Conservation (phyloP, 768 basidiomycete genomes). For the Leucosporidium yakuticum region DNA sequence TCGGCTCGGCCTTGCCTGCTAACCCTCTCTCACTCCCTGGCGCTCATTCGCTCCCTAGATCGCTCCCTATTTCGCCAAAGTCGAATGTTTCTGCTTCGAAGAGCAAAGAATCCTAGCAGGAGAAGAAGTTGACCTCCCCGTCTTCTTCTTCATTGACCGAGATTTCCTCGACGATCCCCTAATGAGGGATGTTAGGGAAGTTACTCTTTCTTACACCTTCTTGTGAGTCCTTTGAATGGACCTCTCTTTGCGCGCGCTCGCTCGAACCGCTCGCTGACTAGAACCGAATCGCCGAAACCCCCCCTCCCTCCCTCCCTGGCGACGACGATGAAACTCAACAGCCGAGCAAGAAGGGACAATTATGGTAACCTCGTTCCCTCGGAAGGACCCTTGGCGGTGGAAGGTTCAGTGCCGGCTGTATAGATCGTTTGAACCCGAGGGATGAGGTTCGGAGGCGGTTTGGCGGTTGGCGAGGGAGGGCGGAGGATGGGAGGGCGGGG, state of each 20-base stretch:
- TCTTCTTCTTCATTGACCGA: conserved; percentile 97
- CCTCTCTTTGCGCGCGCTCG: background rate
- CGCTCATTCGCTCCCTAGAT: conserved; percentile 52
- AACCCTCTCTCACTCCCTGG: background rate
- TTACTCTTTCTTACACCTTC: conserved; percentile 95
- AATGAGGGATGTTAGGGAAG: conserved; percentile 77
- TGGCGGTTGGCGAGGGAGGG: too few species aligned
- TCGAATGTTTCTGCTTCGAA: conserved; percentile 99
- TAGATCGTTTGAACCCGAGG: too few species aligned
- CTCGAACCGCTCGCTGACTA: background rate
- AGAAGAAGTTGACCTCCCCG: conserved; percentile 96
- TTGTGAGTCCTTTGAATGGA: conserved; percentile 49
- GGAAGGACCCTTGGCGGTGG: conserved; percentile 28
- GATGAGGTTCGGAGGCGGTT: too few species aligned
- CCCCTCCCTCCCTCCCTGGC: too few species aligned
- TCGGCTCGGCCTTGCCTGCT: background rate
- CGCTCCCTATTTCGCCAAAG: conserved; percentile 97
- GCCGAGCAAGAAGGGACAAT: conserved; percentile 35
- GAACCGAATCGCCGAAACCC: background rate
- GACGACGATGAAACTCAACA: too few species aligned
- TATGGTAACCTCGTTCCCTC: conserved; percentile 38
- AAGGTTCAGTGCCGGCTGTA: conserved; percentile 16
- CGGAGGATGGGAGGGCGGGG: too few species aligned
- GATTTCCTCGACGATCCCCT: conserved; percentile 89
- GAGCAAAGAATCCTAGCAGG: conserved; percentile 90